Conservation (phyloP, 2,329 filamentous ascomycete genomes). For the Botrytis cinerea region DNA sequence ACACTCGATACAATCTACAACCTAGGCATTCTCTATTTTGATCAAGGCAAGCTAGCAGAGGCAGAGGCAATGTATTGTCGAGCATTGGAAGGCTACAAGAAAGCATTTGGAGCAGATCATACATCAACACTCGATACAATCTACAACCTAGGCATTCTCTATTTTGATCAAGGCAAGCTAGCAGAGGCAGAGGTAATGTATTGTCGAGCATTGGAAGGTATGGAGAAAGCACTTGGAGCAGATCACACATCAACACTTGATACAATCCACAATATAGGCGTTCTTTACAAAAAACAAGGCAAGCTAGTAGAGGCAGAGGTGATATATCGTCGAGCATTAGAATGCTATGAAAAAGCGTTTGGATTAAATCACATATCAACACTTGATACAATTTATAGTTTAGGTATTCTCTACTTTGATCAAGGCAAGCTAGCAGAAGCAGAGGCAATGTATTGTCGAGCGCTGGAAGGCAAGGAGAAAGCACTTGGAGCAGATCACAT, state of each 20-base stretch:
- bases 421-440: slow-evolving; percentile 24
- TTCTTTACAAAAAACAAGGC: slow-evolving; percentile 16
- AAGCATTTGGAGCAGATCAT: slow-evolving; percentile 18
- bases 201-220: slow-evolving; percentile 20
- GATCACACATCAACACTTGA: slow-evolving; percentile 24
- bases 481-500: slow-evolving; percentile 14
- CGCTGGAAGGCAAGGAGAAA: slow-evolving; percentile 24
- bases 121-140: not conserved
- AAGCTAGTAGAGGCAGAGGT: slow-evolving; percentile 28
- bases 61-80: slow-evolving; percentile 33
- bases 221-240: slow-evolving; percentile 20
- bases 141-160: slow-evolving; percentile 34
- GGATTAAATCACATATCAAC: slow-evolving; percentile 22
- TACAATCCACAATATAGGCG: slow-evolving; percentile 25
- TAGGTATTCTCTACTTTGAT: slow-evolving; percentile 10
- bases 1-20: not conserved
- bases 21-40: slow-evolving; percentile 33
- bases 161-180: slow-evolving; percentile 32
- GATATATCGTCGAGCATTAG: slow-evolving; percentile 22
- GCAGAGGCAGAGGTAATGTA: slow-evolving; percentile 35
- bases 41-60: slow-evolving; percentile 35
- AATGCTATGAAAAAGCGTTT: slow-evolving; percentile 23
- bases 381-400: slow-evolving; percentile 23
- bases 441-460: slow-evolving; percentile 28
- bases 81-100: slow-evolving; percentile 11